These are phyloP conservation scores for Pichia sp. DNA, from an alignment of 1,139 yeast species.

Conservation along the genomic window DNA sequence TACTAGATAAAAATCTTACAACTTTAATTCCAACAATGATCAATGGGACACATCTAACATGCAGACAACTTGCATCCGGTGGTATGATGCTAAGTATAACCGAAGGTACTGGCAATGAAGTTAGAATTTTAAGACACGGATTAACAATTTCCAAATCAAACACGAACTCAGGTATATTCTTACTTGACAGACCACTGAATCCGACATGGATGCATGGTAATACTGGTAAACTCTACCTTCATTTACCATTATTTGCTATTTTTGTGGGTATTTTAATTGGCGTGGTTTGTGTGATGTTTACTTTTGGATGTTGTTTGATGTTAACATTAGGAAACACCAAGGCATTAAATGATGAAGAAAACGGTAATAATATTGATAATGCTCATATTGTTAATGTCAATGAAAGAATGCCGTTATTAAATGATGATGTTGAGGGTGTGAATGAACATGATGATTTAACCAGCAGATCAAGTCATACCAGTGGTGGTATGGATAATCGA, in stretches of 20 bases:
- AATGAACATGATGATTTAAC: not conserved
- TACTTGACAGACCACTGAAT: slow-evolving; percentile 63
- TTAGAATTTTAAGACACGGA: slow-evolving; percentile 60
- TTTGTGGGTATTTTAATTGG: slow-evolving; percentile 64
- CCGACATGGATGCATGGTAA: slow-evolving; percentile 54
- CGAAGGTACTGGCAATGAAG: slow-evolving; percentile 60
- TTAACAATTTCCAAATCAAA: slow-evolving; percentile 40
- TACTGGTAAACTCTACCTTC: slow-evolving; percentile 45
- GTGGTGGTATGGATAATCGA: not conserved
- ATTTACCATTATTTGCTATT: slow-evolving; percentile 59
- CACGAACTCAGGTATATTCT: slow-evolving; percentile 50
- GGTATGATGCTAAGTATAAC: slow-evolving; percentile 34
- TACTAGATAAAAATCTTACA: not conserved
- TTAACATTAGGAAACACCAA: slow-evolving; percentile 23
- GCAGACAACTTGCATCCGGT: slow-evolving; percentile 37
- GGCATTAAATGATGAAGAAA: not conserved
- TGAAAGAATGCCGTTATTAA: slow-evolving; percentile 19
- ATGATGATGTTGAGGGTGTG: not conserved
- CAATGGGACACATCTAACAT: slow-evolving; percentile 38
- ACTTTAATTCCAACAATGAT: slow-evolving; percentile 37
- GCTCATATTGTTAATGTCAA: slow-evolving; percentile 10
- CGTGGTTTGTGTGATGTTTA: slow-evolving; percentile 33
- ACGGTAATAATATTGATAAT: not conserved
- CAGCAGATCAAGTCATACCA: not conserved
- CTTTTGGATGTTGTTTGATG: slow-evolving; percentile 34